phyloP scores from a whole-genome alignment of 140 eudicot genomes.

The Bidens hawaiensis region DNA sequence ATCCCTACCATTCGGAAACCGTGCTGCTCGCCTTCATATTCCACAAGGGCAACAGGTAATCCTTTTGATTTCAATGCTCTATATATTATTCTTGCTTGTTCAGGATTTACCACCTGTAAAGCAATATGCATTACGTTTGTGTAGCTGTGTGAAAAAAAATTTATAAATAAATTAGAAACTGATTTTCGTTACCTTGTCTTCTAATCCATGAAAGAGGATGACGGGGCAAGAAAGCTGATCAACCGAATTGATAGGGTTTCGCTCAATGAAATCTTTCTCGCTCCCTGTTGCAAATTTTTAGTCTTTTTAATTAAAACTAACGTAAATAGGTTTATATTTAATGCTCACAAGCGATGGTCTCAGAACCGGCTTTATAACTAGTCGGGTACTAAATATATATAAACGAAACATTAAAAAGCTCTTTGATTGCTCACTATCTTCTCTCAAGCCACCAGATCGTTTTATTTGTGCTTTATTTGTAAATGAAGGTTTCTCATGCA shows the following conservation, averaged over 20 bases:
- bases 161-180: not conserved
- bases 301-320: not conserved
- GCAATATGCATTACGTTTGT: not conserved
- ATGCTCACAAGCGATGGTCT: not conserved
- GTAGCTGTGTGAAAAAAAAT: not conserved
- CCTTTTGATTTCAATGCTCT: constrained; percentile 76
- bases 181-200: constrained; percentile 58
- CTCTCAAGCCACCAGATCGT: too few species aligned
- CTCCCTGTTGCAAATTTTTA: constrained; percentile 44
- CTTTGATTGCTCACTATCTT: too few species aligned
- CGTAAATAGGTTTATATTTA: not conserved
- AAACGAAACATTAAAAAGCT: too few species aligned
- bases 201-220: constrained; percentile 81
- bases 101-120: constrained; percentile 66
- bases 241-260: constrained; percentile 73
- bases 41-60: constrained; percentile 77
- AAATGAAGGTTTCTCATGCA: too few species aligned
- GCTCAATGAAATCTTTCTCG: constrained; percentile 47
- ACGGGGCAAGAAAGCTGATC: constrained; percentile 77
- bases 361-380: not conserved
- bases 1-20: constrained; percentile 74
- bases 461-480: too few species aligned
- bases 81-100: constrained; percentile 71
- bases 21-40: constrained; percentile 89
- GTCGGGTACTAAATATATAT: too few species aligned